Conservation (phyloP, 352 stramenopile genomes). For the Aphanomyces euteiches region DNA sequence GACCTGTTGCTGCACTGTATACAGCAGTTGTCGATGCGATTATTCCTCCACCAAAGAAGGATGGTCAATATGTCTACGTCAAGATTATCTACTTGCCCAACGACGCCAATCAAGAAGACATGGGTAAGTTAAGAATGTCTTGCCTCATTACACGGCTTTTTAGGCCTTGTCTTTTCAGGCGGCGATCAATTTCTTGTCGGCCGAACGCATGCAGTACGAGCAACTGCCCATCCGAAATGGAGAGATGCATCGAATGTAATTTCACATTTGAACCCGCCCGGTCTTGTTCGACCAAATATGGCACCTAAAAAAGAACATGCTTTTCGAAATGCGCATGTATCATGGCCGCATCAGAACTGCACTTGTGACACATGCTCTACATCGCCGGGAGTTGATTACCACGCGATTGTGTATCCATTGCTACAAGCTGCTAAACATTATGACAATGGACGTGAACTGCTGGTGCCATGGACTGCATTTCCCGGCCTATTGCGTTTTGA, state of each 20-base stretch:
- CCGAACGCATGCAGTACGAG: constrained; percentile 67
- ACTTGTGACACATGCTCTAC: constrained; percentile 48
- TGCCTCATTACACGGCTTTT: constrained; percentile 32
- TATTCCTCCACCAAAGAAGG: constrained; percentile 35
- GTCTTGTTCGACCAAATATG: background rate
- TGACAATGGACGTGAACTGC: constrained; percentile 66
- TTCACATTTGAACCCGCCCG: constrained; percentile 7
- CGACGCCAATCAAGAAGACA: constrained; percentile 42
- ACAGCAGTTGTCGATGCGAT: constrained; percentile 71
- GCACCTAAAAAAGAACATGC: constrained; percentile 47
- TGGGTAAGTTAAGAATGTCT: constrained; percentile 14
- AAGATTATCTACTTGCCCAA: constrained; percentile 75
- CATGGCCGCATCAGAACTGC: constrained; percentile 62
- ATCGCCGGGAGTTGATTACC: constrained; percentile 59
- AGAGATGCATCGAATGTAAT: constrained; percentile 28
- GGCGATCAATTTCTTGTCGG: constrained; percentile 67
- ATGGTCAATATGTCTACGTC: constrained; percentile 13
- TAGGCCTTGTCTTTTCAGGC: constrained; percentile 59
- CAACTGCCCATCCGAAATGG: constrained; percentile 49
- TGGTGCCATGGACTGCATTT: constrained; percentile 72
- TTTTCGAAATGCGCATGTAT: constrained; percentile 77
- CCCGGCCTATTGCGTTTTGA: constrained; percentile 71
- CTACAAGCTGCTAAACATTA: constrained; percentile 72
- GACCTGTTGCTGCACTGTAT: constrained; percentile 61
- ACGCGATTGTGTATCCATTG: constrained; percentile 79